Evolutionary conservation across 2,329 filamentous ascomycete genomes (phyloP), one percentile per base, ranked within the genome.

Genomic region (Neonectria sp.): DNA sequence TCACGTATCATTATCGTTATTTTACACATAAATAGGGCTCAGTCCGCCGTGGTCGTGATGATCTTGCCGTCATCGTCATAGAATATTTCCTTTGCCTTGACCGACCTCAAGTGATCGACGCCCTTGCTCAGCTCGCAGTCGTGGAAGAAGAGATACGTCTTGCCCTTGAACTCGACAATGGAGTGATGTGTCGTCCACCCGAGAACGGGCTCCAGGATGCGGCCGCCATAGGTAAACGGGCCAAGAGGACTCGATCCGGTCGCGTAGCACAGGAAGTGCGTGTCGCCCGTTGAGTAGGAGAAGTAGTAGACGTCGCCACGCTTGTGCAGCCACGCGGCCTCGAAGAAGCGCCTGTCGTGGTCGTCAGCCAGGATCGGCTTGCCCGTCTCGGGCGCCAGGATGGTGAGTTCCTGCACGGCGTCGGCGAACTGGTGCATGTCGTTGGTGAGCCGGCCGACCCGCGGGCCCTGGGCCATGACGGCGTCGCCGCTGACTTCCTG

Each of bases 171-270:
- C 83, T 94, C 91, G 11, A 91, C 91, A 71, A 95, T 91, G 3
- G 90, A 93, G 79, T 95, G 93, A 81, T 95, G 93, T 61, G 93
- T 95, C 49, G 93, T 95, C 93, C 93, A 95, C 1, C 93, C 92
- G 29, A 92, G 79, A 6, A 95, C 93, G 0, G 92, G 93, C 83
- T 94, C 92, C 55, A 95, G 79, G 61, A 95, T 91, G 53, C 89
- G 82, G 0, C 93, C 92, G 0, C 84, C 86, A 69, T 94, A 95
- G 1, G 89, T 92, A 73, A 95, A 95, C 0, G 93, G 92, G 0
- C 93, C 92, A 12, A 89, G 80, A 0, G 93, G 92, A 64, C 81
- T 90, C 6, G 88, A 83, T 0, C 90, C 88, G 3, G 86, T 89
- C 1, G 91, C 93, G 76, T 93, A 95, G 70, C 85, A 91, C 35